Evolutionary conservation across 2,329 filamentous ascomycete species (phyloP), one percentile per base, ranked within the genome.

Genomic region (Monilinia fructigena): DNA sequence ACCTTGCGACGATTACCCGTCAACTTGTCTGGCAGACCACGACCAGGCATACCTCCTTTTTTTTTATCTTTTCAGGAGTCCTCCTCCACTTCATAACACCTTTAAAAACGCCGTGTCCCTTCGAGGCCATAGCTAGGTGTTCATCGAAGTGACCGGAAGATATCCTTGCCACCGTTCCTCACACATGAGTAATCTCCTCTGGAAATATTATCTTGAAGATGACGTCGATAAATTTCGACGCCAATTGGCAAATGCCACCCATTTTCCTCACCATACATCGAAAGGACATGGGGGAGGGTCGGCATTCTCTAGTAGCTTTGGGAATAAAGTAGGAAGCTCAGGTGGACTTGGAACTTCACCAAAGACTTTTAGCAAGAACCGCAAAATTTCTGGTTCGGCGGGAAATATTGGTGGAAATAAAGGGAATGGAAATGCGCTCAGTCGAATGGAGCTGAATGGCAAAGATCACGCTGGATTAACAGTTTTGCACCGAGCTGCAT

Each of bases 181-280:
- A 81, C 87, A 87, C 87, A 95, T 98, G 94, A 98, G 92, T 89
- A 90, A 93, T 83, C 86, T 90, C 86, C 88, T 99, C 79, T 97
- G 94, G 94, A 93, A 93, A 85, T 92, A 87, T 79, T 98, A 94
- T 79, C 90, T 96, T 83, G 90, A 97, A 87, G 91, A 97, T 85
- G 93, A 99, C 87, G 90, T 97, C 87, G 93, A 96, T 78, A 88
- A 83, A 77, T 98, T 99, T 85, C 90, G 91, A 82, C 90, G 89
- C 82, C 86, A 96, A 77, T 85, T 99, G 85, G 89, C 89, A 76
- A 87, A 86, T 78, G 84, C 89, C 80, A 83, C 84, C 76, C 84
- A 82, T 72, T 74, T 75, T 74, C 73, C 82, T 70, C 85, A 86
- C 73, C 75, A 80, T 67, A 76, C 81, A 68, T 79, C 83, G 75